phyloP scores from a whole-genome alignment of 106 monocot genomes.

The Hemerocallis citrina region DNA sequence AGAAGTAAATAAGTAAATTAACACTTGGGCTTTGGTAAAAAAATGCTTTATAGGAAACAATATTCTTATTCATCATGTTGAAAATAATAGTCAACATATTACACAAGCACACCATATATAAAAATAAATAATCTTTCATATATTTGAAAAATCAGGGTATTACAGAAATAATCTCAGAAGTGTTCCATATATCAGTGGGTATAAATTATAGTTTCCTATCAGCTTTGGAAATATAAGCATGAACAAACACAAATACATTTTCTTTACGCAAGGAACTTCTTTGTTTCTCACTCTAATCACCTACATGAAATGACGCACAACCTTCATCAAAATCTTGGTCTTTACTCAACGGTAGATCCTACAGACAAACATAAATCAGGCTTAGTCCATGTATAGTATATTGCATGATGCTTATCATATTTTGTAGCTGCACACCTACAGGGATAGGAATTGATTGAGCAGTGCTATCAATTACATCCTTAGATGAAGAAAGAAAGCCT shows the following conservation, averaged over 20 bases:
- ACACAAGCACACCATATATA: no score
- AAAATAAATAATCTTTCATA: no score
- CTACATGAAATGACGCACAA: constrained; percentile 20
- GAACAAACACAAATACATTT: constrained; percentile 31
- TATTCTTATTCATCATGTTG: no score
- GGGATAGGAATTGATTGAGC: constrained; percentile 18
- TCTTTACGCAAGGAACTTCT: constrained; percentile 20
- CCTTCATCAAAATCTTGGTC: constrained; percentile 28
- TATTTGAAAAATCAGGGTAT: no score
- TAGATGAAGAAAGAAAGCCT: constrained; percentile 22
- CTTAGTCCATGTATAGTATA: background rate
- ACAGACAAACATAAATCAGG: background rate
- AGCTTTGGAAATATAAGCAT: background rate
- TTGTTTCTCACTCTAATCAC: constrained; percentile 23
- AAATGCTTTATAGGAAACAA: no score
- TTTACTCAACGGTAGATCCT: constrained; percentile 38
- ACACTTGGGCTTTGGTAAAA: no score
- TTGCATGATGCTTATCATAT: background rate
- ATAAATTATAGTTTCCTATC: no score
- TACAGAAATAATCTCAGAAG: no score
- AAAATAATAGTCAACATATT: no score
- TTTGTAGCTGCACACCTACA: constrained; percentile 12
- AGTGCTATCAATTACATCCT: constrained; percentile 14
- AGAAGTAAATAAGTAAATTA: no score
- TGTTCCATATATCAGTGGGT: no score